Evolutionary conservation across 73 alveolate species (phyloP), one percentile per base, ranked within the genome.

Genomic region (Effrenium voratum): DNA sequence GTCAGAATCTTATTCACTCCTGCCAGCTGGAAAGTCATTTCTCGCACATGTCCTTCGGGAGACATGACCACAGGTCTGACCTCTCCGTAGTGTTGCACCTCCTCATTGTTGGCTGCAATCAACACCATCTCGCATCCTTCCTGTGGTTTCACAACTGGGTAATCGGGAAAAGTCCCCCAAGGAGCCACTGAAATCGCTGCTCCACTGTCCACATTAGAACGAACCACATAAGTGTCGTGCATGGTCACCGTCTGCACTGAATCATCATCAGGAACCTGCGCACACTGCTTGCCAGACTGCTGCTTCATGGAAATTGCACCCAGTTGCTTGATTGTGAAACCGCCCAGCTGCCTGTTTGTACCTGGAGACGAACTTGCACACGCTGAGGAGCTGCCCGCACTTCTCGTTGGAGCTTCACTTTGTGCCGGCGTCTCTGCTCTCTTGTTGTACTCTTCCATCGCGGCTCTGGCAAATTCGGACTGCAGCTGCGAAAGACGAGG

Each of bases 391-490:
- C 30, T 55, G 68, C 68, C 22, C 30, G 68, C 22, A 22, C 68
- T 55, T 12, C 68, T 15, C 30, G 68, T 57, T 3, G 34, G 47
- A 28, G 50, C 83, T 40, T 45, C 49, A 0, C 24, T 13, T 73
- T 45, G 28, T 1, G 72, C 16, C 28, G 72, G 28, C 16, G 28
- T 30, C 28, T 30, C 72, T 2, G n/a, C 28, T 30, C 28, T 30
- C 0, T 30, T 22, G 28, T 57, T 57, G 83, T 73, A 73, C 34
- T 13, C 83, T 34, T 72, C 83, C 45, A 72, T 72, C 47, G 83
- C 83, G 46, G 83, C 83, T 46, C n/a, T 72, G 13, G 83, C 83
- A 38, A 36, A 72, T 3, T 44, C 83, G 16, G 83, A 72, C 47
- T 72, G 83, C 45, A 72, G 13, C 32, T 30, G 46, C 16, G 47